Evolutionary conservation across 306 rosid genomes (phyloP).

Genomic region (Cucurbita moschata): DNA sequence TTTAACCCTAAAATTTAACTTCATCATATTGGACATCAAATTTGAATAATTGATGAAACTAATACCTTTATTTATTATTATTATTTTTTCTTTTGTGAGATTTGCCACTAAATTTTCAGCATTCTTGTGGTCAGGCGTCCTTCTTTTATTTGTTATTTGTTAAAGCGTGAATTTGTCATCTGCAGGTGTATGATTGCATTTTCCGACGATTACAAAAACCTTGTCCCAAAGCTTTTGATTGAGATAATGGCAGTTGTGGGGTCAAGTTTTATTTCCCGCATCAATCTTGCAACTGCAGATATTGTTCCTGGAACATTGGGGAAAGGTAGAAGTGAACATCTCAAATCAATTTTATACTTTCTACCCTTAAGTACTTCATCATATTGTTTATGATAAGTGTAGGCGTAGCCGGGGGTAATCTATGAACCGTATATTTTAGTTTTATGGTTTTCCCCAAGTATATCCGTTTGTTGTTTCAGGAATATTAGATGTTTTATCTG

Average conservation of each 20-base stretch:
- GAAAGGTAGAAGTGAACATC: conserved; percentile 48
- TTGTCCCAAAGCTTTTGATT: conserved; percentile 71
- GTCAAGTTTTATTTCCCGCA: conserved; percentile 68
- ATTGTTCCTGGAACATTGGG: conserved; percentile 88
- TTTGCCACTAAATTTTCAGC: background rate
- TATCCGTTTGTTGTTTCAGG: conserved; percentile 27
- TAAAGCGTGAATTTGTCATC: conserved; percentile 7
- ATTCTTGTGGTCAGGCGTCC: background rate
- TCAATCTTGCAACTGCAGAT: conserved; percentile 70
- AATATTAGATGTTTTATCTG: conserved; percentile 70
- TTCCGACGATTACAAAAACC: conserved; percentile 71
- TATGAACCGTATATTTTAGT: background rate
- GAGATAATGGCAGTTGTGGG: conserved; percentile 79
- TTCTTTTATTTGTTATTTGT: background rate
- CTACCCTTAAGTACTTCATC: background rate
- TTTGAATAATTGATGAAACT: background rate
- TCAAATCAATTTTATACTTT: background rate
- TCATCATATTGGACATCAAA: background rate
- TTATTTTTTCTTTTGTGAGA: background rate
- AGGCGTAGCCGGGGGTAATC: background rate
- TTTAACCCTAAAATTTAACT: background rate
- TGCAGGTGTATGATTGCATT: conserved; percentile 87
- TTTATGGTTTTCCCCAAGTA: background rate
- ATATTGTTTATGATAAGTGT: background rate
- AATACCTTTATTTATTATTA: background rate